Evolutionary conservation across 2,329 filamentous ascomycete genomes (phyloP), one percentile per base, ranked within the genome.

Genomic region (Septoria linicola): DNA sequence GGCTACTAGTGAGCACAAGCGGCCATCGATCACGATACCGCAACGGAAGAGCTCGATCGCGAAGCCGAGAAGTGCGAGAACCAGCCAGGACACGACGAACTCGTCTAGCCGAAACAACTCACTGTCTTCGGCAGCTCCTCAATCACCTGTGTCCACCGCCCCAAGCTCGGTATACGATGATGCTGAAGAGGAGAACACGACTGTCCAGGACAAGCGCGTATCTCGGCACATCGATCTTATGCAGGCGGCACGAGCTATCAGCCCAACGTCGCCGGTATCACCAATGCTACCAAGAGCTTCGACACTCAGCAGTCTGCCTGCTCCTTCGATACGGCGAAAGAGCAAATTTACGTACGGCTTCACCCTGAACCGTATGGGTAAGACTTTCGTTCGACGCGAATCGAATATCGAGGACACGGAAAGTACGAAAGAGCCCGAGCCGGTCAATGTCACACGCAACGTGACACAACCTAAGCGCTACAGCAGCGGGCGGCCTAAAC

Each of bases 301-400:
- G 25, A 40, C 46, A 10, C 31, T 41, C 21, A 23, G 20, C 14
- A 19, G 34, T 51, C 11, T 36, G 10, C 21, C 31, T 14, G 47
- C 17, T 32, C 44, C 48, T 4, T 49, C 57, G 11, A 41, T 51
- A 13, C 50, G 49, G 3, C 34, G 51, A 19, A 59, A 60, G 34
- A 57, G 53, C 41, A 63, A 58, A 43, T 55, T 64, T 35, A 57
- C 54, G 10, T 59, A 59, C 21, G 59, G 54, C 4, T 52, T 63
- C 49, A 47, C 50, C 40, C 53, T 60, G 19, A 59, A 55, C 44
- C 41, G 53, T 25, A 56, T 63, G 40, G 49, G 50, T 49, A 57
- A 53, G 25, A 47, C 45, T 36, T 42, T 42, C 31, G 21, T 45
- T 19, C 49, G 48, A 31, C 32, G 45, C 42, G 39, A 43, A 17